phyloP scores from a whole-genome alignment of 2,329 filamentous ascomycete species.

The Westerdykella ornata region DNA sequence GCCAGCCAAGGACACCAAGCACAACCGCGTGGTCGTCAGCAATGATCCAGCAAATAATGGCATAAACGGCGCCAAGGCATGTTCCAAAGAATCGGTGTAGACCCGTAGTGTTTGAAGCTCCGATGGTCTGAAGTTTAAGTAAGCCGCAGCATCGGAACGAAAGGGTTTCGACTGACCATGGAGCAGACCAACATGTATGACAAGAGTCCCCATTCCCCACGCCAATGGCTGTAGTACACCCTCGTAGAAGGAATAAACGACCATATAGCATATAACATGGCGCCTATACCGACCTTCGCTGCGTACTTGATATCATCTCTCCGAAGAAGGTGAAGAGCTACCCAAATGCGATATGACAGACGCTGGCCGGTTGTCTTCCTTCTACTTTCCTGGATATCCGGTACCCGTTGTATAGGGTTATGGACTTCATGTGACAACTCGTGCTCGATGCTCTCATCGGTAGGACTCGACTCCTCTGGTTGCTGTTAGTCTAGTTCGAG shows the following conservation, averaged over 20 bases:
- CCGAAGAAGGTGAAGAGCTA: conserved; percentile 50
- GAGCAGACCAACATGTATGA: conserved; percentile 98
- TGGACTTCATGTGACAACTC: conserved; percentile 33
- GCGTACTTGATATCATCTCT: conserved; percentile 70
- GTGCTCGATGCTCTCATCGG: conserved; percentile 22
- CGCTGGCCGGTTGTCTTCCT: conserved; percentile 26
- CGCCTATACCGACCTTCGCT: conserved; percentile 87
- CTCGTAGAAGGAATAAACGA: conserved; percentile 75
- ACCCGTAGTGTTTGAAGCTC: conserved; percentile 89
- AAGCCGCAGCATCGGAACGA: not conserved
- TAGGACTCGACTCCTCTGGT: conserved; percentile 19
- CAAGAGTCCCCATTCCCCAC: conserved; percentile 92
- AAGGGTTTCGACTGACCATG: conserved; percentile 50
- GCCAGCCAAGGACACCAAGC: conserved; percentile 74
- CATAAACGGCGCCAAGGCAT: conserved; percentile 67
- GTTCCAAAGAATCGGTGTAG: conserved; percentile 82
- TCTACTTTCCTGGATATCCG: conserved; percentile 19
- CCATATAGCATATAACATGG: conserved; percentile 79
- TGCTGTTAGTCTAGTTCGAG: conserved; percentile 6
- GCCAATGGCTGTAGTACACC: conserved; percentile 76
- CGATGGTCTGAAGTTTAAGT: conserved; percentile 58
- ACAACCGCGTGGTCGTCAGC: conserved; percentile 66
- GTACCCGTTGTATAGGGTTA: conserved; percentile 28
- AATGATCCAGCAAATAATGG: conserved; percentile 70
- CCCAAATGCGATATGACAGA: conserved; percentile 48